These are phyloP conservation scores for Pseudogymnoascus sp. DNA, from an alignment of 2,329 filamentous ascomycete genomes.

Conservation along the genomic window DNA sequence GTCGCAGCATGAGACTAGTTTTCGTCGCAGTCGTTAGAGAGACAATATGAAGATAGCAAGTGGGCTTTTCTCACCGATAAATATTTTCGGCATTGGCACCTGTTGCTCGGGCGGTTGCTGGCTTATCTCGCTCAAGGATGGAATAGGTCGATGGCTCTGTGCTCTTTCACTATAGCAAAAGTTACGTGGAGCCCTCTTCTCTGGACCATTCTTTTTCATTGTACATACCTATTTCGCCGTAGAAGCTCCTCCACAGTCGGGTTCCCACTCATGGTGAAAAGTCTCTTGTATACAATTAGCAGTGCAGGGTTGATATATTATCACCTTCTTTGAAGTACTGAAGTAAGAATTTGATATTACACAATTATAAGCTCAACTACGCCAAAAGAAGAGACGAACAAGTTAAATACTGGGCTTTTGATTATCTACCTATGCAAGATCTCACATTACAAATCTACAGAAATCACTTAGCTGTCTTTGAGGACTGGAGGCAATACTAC, in stretches of 20 bases:
- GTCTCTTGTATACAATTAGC: neutral
- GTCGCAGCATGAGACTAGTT: neutral
- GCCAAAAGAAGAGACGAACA: neutral
- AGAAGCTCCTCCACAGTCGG: neutral
- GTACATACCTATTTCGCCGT: neutral
- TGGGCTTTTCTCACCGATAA: neutral
- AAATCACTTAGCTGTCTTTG: neutral
- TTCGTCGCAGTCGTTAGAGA: neutral
- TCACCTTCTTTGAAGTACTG: neutral
- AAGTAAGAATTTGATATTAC: neutral
- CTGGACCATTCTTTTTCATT: neutral
- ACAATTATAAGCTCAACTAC: neutral
- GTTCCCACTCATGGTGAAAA: neutral
- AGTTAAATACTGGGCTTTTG: neutral
- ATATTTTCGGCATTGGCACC: neutral
- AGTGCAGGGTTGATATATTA: neutral
- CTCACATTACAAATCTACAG: neutral
- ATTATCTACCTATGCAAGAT: neutral
- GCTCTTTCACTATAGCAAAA: neutral
- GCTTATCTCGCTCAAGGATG: neutral
- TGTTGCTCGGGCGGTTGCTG: neutral
- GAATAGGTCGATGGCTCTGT: neutral
- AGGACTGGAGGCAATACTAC: neutral
- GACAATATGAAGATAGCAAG: neutral
- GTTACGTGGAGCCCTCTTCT: neutral